A percentile compares a stretch with the other conserved stretches of the same genome.
phyloP scores from a whole-genome alignment of 1,139 yeast species.

The Debaryomyces robertsiae region DNA sequence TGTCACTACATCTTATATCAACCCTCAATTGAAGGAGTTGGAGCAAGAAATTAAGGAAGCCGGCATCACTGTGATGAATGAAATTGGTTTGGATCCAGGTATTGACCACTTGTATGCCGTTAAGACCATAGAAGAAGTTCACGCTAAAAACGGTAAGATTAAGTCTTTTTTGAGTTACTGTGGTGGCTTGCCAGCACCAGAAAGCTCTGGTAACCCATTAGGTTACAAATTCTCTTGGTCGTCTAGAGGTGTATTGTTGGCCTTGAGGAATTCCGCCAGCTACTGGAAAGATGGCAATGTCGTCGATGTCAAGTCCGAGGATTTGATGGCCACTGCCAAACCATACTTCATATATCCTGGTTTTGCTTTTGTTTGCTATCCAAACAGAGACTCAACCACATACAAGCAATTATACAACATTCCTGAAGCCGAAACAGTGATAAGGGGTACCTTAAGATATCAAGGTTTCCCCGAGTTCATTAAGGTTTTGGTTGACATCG shows the following conservation, averaged over 20 bases:
- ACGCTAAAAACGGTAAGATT: slow-evolving; percentile 86
- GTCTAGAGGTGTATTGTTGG: slow-evolving; percentile 94
- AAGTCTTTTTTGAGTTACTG: slow-evolving; percentile 93
- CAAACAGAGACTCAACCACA: slow-evolving; percentile 96
- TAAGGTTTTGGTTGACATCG: slow-evolving; percentile 91
- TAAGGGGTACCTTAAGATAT: slow-evolving; percentile 96
- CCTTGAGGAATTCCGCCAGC: slow-evolving; percentile 89
- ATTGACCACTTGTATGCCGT: slow-evolving; percentile 97
- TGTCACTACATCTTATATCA: slow-evolving; percentile 94
- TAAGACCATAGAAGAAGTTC: slow-evolving; percentile 97
- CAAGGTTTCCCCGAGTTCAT: slow-evolving; percentile 99
- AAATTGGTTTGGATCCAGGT: slow-evolving; percentile 97
- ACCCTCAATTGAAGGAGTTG: slow-evolving; percentile 83
- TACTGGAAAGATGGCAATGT: slow-evolving; percentile 86
- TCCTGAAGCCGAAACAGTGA: slow-evolving; percentile 96
- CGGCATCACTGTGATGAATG: slow-evolving; percentile 89
- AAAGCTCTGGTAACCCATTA: slow-evolving; percentile 93
- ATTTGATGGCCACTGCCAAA: slow-evolving; percentile 91
- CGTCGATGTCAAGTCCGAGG: slow-evolving; percentile 81
- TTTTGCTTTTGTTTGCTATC: slow-evolving; percentile 91
- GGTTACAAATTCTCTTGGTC: slow-evolving; percentile 99
- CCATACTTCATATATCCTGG: slow-evolving; percentile 97
- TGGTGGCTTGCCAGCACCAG: slow-evolving; percentile 99
- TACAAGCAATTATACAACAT: slow-evolving; percentile 89
- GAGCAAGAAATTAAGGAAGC: slow-evolving; percentile 81